phyloP scores from a whole-genome alignment of 345 rosid genomes.

The Dimocarpus longan region DNA sequence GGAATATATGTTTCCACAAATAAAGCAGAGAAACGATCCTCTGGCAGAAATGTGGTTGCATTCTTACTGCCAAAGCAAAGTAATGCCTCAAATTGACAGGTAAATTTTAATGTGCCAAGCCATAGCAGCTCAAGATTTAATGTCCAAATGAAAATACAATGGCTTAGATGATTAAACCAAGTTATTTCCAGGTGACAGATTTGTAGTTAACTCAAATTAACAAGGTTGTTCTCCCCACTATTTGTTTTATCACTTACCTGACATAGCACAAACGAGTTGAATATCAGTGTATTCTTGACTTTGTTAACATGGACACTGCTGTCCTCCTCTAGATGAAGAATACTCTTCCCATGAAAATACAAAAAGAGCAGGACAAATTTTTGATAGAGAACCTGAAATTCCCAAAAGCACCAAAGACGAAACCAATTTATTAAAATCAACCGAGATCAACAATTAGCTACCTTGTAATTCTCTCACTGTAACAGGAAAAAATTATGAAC shows the following conservation, averaged over 20 bases:
- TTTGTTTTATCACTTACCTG: slow-evolving; percentile 59
- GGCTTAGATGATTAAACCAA: not conserved
- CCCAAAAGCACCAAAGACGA: slow-evolving; percentile 3
- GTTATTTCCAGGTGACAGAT: not conserved
- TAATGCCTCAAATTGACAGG: not conserved
- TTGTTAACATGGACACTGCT: slow-evolving; percentile 39
- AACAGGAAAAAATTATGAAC: not conserved
- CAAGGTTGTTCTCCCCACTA: not conserved
- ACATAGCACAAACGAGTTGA: slow-evolving; percentile 88
- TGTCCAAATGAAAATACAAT: not conserved
- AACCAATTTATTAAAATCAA: not conserved
- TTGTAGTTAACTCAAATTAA: not conserved
- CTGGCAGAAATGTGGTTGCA: not conserved
- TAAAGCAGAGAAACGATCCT: not conserved
- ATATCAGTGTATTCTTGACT: slow-evolving; percentile 85
- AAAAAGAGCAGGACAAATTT: slow-evolving; percentile 72
- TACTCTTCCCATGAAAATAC: slow-evolving; percentile 62
- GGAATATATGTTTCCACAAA: not conserved
- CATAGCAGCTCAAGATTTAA: not conserved
- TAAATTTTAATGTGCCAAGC: not conserved
- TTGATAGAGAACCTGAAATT: slow-evolving; percentile 78
- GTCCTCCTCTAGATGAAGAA: slow-evolving; percentile 49
- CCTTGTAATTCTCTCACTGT: not conserved
- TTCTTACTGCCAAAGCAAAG: not conserved
- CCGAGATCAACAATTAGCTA: not conserved